A percentile compares a stretch with the other conserved stretches of the same genome.
Evolutionary conservation across 768 basidiomycete species (phyloP).

Genomic region (Agaricus sinodeliciosus): DNA sequence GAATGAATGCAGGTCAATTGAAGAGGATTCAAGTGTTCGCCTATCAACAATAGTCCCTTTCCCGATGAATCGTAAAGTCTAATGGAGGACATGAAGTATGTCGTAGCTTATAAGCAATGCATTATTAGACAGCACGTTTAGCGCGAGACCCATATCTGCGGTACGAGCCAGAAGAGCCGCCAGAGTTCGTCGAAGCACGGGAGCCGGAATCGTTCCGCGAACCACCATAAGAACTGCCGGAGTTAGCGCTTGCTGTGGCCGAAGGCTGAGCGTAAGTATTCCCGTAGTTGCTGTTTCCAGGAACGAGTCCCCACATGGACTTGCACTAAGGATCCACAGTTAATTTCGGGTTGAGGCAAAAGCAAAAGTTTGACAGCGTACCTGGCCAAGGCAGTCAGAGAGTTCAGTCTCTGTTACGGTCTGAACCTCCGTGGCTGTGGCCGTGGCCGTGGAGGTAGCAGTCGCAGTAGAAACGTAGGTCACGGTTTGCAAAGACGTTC

Average conservation of each 20-base stretch:
- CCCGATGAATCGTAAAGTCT: constrained; percentile 22
- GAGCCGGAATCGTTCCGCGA: not conserved
- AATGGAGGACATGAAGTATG: constrained; percentile 27
- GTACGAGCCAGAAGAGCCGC: constrained; percentile 8
- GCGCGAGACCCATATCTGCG: constrained; percentile 14
- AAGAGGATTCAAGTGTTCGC: constrained; percentile 31
- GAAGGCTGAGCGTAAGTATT: constrained; percentile 34
- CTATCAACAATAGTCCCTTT: constrained; percentile 15
- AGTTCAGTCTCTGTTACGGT: constrained; percentile 44
- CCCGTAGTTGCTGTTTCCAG: constrained; percentile 43
- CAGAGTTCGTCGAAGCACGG: not conserved
- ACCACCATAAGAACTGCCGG: constrained; percentile 18
- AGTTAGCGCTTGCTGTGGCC: not conserved
- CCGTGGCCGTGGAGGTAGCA: constrained; percentile 29
- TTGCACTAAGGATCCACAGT: constrained; percentile 40
- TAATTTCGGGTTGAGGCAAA: constrained; percentile 11
- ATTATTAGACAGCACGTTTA: no score
- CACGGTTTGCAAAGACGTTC: constrained; percentile 42
- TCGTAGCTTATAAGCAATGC: constrained; percentile 18
- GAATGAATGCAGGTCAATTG: constrained; percentile 24
- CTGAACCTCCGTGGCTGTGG: constrained; percentile 28
- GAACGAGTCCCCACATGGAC: constrained; percentile 42
- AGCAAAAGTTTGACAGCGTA: constrained; percentile 16
- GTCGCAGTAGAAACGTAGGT: constrained; percentile 47
- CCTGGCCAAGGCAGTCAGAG: constrained; percentile 45